Evolutionary conservation across 148 eudicot genomes (phyloP).

Genomic region (Camellia sinensis): DNA sequence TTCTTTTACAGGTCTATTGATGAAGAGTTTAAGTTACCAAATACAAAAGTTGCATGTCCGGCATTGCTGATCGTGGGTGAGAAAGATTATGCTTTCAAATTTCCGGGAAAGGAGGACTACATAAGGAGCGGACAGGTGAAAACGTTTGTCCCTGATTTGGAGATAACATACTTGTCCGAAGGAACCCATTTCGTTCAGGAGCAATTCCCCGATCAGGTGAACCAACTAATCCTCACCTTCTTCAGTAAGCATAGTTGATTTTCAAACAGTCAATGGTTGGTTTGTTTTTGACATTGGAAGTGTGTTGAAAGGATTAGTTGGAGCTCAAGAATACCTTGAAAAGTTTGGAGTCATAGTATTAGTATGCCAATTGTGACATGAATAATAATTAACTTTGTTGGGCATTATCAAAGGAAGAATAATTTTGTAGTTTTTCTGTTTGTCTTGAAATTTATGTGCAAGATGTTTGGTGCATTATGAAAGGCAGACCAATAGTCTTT

Average conservation of each 20-base stretch:
- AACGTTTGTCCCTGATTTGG: slow-evolving; percentile 23
- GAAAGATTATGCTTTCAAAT: slow-evolving; percentile 28
- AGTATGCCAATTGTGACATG: neutral
- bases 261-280: neutral
- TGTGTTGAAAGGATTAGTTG: too few species aligned
- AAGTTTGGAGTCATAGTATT: neutral
- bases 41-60: slow-evolving; percentile 30
- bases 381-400: neutral
- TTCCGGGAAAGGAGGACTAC: slow-evolving; percentile 35
- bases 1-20: slow-evolving; percentile 5
- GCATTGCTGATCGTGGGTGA: slow-evolving; percentile 29
- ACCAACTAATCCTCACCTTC: slow-evolving; percentile 30
- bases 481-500: too few species aligned
- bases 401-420: neutral
- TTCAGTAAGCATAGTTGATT: slow-evolving; percentile 22
- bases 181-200: slow-evolving; percentile 40
- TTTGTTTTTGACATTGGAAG: neutral
- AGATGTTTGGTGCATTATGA: too few species aligned
- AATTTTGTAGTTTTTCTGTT: neutral
- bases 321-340: too few species aligned
- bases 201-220: slow-evolving; percentile 36
- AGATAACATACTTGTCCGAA: slow-evolving; percentile 30
- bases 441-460: neutral
- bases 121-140: slow-evolving; percentile 25
- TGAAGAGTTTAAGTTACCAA: slow-evolving; percentile 1